Evolutionary conservation across 2,329 filamentous ascomycete genomes (phyloP).

Genomic region (Xenoacremonium recifei): DNA sequence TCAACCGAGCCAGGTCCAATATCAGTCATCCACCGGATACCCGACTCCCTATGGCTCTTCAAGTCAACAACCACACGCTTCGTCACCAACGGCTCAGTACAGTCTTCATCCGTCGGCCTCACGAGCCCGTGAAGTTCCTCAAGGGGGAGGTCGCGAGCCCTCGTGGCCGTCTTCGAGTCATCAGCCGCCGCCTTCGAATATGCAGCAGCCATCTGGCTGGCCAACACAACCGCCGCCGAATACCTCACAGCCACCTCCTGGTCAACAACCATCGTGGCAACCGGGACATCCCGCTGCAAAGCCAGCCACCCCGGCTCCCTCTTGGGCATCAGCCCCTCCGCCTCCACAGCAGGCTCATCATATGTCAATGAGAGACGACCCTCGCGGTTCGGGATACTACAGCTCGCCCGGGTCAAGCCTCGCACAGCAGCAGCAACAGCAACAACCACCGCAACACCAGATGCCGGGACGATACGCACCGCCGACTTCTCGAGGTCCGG

Average conservation of each 20-base stretch:
- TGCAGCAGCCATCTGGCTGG: conserved; percentile 30
- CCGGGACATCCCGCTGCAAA: conserved; percentile 32
- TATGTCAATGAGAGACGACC: conserved; percentile 37
- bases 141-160: conserved; percentile 33
- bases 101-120: conserved; percentile 44
- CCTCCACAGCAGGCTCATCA: conserved; percentile 34
- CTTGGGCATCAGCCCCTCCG: conserved; percentile 32
- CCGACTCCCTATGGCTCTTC: conserved; percentile 38
- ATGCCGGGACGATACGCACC: conserved; percentile 39
- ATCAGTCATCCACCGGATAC: conserved; percentile 45
- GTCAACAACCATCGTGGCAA: conserved; percentile 32
- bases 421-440: conserved; percentile 29
- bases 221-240: conserved; percentile 30
- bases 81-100: conserved; percentile 58
- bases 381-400: conserved; percentile 35
- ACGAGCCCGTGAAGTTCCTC: conserved; percentile 42
- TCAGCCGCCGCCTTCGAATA: conserved; percentile 18
- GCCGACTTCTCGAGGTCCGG: conserved; percentile 38
- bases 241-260: conserved; percentile 30
- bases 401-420: conserved; percentile 21
- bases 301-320: conserved; percentile 32
- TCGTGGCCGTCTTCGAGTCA: conserved; percentile 32
- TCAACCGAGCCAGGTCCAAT: conserved; percentile 36
- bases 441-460: conserved; percentile 30
- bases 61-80: conserved; percentile 38